Conservation (phyloP, 768 basidiomycete species). For the Tubosaeta sp. region DNA sequence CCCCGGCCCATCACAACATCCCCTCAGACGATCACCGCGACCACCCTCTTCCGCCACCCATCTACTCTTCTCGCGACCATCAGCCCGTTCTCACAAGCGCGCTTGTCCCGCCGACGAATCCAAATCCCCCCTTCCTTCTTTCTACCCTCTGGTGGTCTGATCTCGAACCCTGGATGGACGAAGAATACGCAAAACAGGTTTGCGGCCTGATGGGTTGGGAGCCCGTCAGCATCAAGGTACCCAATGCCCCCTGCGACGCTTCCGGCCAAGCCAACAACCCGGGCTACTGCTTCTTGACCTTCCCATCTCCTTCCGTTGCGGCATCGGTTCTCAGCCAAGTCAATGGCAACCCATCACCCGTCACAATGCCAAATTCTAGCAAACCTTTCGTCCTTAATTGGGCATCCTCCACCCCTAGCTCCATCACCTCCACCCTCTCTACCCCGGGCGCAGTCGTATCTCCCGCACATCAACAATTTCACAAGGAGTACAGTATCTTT, state of each 20-base stretch:
- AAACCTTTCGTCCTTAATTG: conserved; percentile 81
- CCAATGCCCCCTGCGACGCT: conserved; percentile 54
- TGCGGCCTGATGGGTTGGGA: conserved; percentile 88
- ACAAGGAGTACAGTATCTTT: conserved; percentile 90
- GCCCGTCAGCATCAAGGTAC: conserved; percentile 67
- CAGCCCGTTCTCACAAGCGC: conserved; percentile 11
- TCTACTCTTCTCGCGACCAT: conserved; percentile 17
- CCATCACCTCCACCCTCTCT: conserved; percentile 30
- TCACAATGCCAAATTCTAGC: conserved; percentile 83
- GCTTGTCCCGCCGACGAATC: conserved; percentile 24
- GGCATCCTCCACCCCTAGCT: conserved; percentile 47
- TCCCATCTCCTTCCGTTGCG: conserved; percentile 67
- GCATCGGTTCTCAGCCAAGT: conserved; percentile 68
- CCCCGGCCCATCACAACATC: conserved; percentile 13
- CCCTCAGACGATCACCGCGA: conserved; percentile 24
- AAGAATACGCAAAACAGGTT: conserved; percentile 89
- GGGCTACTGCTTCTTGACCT: conserved; percentile 85
- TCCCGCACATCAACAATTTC: conserved; percentile 50
- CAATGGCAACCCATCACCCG: conserved; percentile 41
- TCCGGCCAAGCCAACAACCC: conserved; percentile 74
- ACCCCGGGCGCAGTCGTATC: conserved; percentile 27
- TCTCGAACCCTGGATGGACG: conserved; percentile 96
- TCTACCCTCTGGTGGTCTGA: conserved; percentile 83
- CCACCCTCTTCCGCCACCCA: conserved; percentile 9
- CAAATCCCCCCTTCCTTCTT: conserved; percentile 36